Evolutionary conservation across 768 basidiomycete genomes (phyloP).

Genomic region (Lactifluus hygrophoroides): DNA sequence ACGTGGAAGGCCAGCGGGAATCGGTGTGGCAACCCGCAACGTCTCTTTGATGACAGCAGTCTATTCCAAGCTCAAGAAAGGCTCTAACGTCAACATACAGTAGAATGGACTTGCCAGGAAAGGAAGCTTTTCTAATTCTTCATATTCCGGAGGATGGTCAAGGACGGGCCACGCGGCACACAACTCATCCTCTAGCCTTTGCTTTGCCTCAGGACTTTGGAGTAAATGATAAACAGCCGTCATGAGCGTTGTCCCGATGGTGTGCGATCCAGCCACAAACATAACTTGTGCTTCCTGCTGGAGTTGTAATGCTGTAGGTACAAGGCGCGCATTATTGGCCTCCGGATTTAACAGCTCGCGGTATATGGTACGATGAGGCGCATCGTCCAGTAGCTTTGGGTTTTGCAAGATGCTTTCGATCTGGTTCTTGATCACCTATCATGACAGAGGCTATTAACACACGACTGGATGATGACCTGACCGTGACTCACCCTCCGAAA

Average conservation of each 20-base stretch:
- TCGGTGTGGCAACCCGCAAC: background rate
- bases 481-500: background rate
- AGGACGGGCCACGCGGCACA: conserved; percentile 5
- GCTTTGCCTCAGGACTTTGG: background rate
- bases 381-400: background rate
- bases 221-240: background rate
- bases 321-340: background rate
- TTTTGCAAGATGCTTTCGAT: background rate
- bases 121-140: conserved; percentile 12
- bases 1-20: conserved; percentile 10
- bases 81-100: background rate
- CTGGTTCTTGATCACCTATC: background rate
- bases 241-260: conserved; percentile 13
- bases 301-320: conserved; percentile 1
- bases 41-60: conserved; percentile 14
- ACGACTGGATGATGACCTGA: background rate
- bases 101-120: conserved; percentile 2
- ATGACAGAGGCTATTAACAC: background rate
- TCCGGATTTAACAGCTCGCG: conserved; percentile 6
- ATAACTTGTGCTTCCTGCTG: conserved; percentile 2
- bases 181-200: conserved; percentile 3
- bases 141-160: conserved; percentile 2
- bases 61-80: background rate
- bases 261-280: conserved; percentile 13
- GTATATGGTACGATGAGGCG: conserved; percentile 10